A percentile compares a stretch with the other conserved stretches of the same genome.
Evolutionary conservation across 2,329 filamentous ascomycete species (phyloP).

Genomic region (Fusarium subtropicale): DNA sequence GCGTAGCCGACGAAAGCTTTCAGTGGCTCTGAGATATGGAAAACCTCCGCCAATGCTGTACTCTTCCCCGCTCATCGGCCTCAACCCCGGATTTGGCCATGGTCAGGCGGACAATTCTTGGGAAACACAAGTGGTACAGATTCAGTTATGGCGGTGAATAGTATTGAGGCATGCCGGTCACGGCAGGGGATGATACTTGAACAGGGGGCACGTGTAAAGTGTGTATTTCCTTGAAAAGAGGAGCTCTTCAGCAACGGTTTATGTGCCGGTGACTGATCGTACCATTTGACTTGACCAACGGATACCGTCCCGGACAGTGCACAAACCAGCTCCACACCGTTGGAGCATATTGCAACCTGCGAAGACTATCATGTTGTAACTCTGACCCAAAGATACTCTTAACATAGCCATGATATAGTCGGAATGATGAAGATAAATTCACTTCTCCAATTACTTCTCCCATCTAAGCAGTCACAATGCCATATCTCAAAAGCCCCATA

Average conservation of each 20-base stretch:
- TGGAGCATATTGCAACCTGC: not conserved
- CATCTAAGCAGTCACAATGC: not conserved
- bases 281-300: not conserved
- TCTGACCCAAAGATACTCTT: fast-evolving
- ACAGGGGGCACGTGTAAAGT: too few relatives aligned
- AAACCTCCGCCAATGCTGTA: not conserved
- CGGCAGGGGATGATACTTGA: fast-evolving
- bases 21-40: not conserved
- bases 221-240: too few relatives aligned
- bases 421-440: not conserved
- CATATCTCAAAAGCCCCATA: conserved; percentile 17
- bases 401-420: not conserved
- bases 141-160: not conserved
- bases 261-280: not conserved
- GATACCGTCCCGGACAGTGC: conserved; percentile 15
- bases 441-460: fast-evolving
- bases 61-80: conserved; percentile 18
- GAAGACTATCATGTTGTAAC: fast-evolving
- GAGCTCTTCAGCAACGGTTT: not conserved
- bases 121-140: not conserved
- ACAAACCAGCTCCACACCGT: not conserved
- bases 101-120: conserved; percentile 1
- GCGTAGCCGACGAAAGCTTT: conserved; percentile 24
- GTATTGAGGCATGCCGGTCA: too few relatives aligned
- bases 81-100: conserved; percentile 18